Base-by-base conservation (phyloP, 2,329 filamentous ascomycete species). In the Thermochaetoides dissita region DNA sequence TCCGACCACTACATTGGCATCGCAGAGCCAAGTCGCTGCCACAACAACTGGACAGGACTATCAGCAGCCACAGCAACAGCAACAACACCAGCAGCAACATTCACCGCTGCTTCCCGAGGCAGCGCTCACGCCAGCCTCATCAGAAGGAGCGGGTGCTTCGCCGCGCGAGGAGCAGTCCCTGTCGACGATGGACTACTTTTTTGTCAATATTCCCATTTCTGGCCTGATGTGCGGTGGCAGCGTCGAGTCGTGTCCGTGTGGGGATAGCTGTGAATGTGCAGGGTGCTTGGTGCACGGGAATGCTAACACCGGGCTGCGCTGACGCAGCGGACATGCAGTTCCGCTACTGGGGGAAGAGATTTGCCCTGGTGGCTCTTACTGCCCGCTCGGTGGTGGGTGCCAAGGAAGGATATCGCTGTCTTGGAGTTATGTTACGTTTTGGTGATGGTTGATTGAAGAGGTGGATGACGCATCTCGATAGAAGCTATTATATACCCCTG, bases 261-360 rank as follows among this genome's bases (percentile, higher is more conserved):
- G 74, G 7, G 72, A 77, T 44, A 71, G 74, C 46, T 78, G 74
- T 44, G 61, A 69, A 46, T 78, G 74, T 49, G 57, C 75, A 2
- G 73, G 72, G 4, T 77, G 74, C 48, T 62, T 66, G 39, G 71
- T 76, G 39, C 73, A 77, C 24, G 39, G 39, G 10, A 42, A 24
- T 24, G 17, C 5, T 5, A 24, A 24, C 17, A 24, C 17, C 17
- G 17, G 17, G 17, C 17, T 24, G 5, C 17, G 17, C 17, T 24
- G 17, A 24, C 3, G 17, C 17, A 24, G 17, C 17, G 17, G 17
- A 24, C 17, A 24, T 24, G 5, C 17, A 24, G 17, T 38, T 12
- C 41, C 47, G 12, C 31, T 41, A 33, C 39, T n/a, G 9, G 17
- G 40, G 35, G 17, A 5, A 24, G 17, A 24, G 17, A 24, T 3